phyloP scores from a whole-genome alignment of 495 filamentous ascomycete species.

The Neurospora pannonica region DNA sequence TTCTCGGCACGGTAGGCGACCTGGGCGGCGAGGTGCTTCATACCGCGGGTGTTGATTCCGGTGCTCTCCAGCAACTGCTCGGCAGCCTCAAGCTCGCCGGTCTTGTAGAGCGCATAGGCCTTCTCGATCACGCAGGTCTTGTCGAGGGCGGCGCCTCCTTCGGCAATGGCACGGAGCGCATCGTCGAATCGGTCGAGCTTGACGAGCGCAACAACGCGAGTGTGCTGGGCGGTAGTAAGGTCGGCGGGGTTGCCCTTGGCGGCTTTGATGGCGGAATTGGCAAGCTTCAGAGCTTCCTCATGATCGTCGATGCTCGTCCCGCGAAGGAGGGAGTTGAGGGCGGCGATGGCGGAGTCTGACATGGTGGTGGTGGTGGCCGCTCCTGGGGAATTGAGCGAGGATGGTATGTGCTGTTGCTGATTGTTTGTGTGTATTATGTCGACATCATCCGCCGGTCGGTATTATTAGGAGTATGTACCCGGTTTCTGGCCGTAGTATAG shows the following conservation, averaged over 20 bases:
- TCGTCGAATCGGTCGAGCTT: slow-evolving; percentile 94
- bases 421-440: background rate
- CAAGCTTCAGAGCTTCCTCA: slow-evolving; percentile 36
- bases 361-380: slow-evolving; percentile 16
- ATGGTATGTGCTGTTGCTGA: background rate
- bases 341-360: slow-evolving; percentile 36
- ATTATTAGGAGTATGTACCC: background rate
- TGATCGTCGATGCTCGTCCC: slow-evolving; percentile 38
- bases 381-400: background rate
- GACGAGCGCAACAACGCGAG: slow-evolving; percentile 74
- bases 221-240: slow-evolving; percentile 50
- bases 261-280: slow-evolving; percentile 53
- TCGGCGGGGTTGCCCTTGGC: slow-evolving; percentile 57
- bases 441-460: background rate
- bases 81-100: slow-evolving; percentile 66
- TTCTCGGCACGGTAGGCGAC: slow-evolving; percentile 77
- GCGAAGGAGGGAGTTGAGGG: slow-evolving; percentile 42
- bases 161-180: slow-evolving; percentile 66
- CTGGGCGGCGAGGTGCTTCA: slow-evolving; percentile 82
- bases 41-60: slow-evolving; percentile 30
- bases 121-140: slow-evolving; percentile 63
- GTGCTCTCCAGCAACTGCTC: slow-evolving; percentile 43
- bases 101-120: slow-evolving; percentile 88
- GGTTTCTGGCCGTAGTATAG: background rate
- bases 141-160: slow-evolving; percentile 58